Evolutionary conservation across 2,329 filamentous ascomycete species (phyloP), one percentile per base, ranked within the genome.

Genomic region (Pseudopyrenochaeta lycopersici): DNA sequence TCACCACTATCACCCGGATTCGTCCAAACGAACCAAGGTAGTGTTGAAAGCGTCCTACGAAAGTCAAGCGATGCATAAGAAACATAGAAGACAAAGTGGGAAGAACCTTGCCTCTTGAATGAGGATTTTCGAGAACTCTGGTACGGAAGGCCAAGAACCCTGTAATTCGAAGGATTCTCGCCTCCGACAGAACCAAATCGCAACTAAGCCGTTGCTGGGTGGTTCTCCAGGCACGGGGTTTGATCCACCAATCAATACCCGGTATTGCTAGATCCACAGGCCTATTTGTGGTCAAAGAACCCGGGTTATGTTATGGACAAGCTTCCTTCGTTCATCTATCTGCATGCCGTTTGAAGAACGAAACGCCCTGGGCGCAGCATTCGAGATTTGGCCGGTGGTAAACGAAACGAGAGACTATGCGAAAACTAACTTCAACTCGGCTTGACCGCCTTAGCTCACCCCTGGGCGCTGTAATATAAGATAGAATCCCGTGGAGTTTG

Each of bases 341-440:
- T 54, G 53, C 55, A 56, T 60, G 53, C 54, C 36, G 56, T 58
- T 61, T 49, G 52, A 66, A 53, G 62, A 66, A 59, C 59, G 57
- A 48, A 50, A 55, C 38, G 45, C 43, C 49, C 53, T 61, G 59
- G 56, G 52, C 58, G 57, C 53, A 44, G 43, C 47, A 46, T 49
- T 61, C 53, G 43, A 56, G 52, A 62, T 62, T 55, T 58, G 52
- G 54, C 54, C 46, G 55, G 56, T 59, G 60, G 56, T 62, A 66
- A 63, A 66, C 66, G 66, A 68, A 67, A 70, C 64, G 58, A 62
- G 45, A 49, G 55, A 50, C 53, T 43, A 55, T 61, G 49, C 49
- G 53, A 44, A 42, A 53, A 53, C 64, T 59, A 66, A 54, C 52
- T 56, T 39, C 29, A 56, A 49, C 48, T 33, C 46, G 55, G 50